phyloP scores from a whole-genome alignment of 192 early-diverging fungal genomes.

The Jimgerdemannia lactiflua region DNA sequence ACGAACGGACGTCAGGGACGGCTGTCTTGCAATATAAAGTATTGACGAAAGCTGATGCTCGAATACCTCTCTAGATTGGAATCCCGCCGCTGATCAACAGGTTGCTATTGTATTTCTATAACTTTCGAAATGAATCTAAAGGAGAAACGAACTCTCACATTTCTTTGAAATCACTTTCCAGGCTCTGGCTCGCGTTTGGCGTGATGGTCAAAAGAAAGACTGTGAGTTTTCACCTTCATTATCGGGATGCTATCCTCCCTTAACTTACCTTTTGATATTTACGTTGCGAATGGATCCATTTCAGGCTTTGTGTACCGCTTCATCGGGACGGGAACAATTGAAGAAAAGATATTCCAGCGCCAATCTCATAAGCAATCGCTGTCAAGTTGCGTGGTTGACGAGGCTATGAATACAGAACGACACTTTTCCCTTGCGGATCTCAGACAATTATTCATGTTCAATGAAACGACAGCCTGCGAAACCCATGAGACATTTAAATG shows the following conservation, averaged over 20 bases:
- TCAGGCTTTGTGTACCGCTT: constrained; percentile 97
- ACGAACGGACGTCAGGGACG: too few relatives aligned
- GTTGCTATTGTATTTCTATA: neutral
- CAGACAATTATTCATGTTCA: constrained; percentile 86
- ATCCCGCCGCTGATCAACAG: constrained; percentile 97
- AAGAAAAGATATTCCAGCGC: constrained; percentile 99
- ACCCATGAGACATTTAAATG: constrained; percentile 99
- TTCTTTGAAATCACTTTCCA: neutral
- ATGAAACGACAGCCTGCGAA: constrained; percentile 68
- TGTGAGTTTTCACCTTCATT: constrained; percentile 32
- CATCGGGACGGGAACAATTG: constrained; percentile 96
- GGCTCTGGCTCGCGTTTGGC: constrained; percentile 87
- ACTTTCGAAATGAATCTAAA: constrained; percentile 15
- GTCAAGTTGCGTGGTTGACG: constrained; percentile 93
- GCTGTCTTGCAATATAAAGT: neutral
- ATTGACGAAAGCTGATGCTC: neutral
- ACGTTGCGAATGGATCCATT: constrained; percentile 1
- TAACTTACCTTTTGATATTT: neutral
- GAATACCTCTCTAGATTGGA: constrained; percentile 66
- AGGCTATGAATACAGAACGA: constrained; percentile 86
- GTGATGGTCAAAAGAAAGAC: constrained; percentile 78
- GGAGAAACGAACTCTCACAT: constrained; percentile 4
- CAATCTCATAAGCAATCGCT: constrained; percentile 85
- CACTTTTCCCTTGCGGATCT: constrained; percentile 93
- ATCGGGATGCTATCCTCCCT: neutral